Evolutionary conservation across 176 grass and related monocot species (phyloP).

Genomic region (Urochloa ruziziensis): DNA sequence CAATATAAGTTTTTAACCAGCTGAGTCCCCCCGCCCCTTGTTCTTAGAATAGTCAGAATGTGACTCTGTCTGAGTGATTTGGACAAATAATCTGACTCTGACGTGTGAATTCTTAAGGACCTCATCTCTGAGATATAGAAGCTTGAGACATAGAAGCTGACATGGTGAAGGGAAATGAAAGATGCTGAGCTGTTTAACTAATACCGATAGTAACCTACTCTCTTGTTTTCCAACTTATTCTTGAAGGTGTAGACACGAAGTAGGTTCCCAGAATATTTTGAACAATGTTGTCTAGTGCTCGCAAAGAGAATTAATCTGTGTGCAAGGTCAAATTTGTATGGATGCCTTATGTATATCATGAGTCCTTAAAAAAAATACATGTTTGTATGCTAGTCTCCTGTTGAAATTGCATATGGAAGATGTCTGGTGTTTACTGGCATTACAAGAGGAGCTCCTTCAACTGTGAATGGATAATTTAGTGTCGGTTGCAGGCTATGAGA

Average conservation of each 20-base stretch:
- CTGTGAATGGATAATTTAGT: not conserved
- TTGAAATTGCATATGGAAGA: not conserved
- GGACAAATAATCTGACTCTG: not conserved
- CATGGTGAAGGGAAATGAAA: constrained; percentile 6
- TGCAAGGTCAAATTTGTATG: not conserved
- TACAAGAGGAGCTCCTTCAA: not conserved
- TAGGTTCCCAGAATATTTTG: not conserved
- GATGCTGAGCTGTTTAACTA: constrained; percentile 7
- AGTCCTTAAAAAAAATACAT: not conserved
- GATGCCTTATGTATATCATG: not conserved
- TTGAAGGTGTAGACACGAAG: not conserved
- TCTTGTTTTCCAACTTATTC: not conserved
- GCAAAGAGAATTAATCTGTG: not conserved
- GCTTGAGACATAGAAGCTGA: not conserved
- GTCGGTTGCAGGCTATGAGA: not conserved
- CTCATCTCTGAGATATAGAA: not conserved
- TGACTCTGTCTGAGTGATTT: not conserved
- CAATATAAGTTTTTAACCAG: not conserved
- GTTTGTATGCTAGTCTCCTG: not conserved
- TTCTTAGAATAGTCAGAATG: not conserved
- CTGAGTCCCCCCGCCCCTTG: too few species aligned
- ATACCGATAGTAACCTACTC: not conserved
- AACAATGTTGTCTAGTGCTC: not conserved
- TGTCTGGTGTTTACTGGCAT: not conserved
- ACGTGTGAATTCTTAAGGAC: constrained; percentile 17